phyloP scores from a whole-genome alignment of 208 protist genomes.

The Trichomonas vaginalis region DNA sequence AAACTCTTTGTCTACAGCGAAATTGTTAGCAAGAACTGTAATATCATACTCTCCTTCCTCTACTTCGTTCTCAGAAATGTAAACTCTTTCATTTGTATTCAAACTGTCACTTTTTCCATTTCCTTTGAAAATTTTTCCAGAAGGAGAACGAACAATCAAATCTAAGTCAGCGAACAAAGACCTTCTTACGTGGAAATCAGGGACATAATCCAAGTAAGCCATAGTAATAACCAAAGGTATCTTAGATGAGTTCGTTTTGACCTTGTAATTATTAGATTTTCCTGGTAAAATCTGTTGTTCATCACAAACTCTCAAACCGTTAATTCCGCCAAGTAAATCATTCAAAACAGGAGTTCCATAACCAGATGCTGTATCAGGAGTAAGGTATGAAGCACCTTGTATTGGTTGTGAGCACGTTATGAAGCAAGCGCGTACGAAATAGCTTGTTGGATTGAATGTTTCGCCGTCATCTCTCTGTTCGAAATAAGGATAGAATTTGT shows the following conservation, averaged over 20 bases:
- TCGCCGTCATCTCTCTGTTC: background rate
- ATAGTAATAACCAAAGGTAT: background rate
- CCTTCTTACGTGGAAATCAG: background rate
- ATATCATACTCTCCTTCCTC: background rate
- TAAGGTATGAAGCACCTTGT: background rate
- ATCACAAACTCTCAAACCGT: background rate
- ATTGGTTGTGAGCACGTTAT: background rate
- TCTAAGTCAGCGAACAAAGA: background rate
- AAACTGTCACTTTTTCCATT: background rate
- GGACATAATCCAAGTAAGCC: background rate
- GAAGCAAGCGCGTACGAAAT: background rate
- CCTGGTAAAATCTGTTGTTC: background rate
- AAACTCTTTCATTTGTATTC: background rate
- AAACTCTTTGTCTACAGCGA: background rate
- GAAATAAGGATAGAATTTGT: conserved; percentile 17
- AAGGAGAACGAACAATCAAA: background rate
- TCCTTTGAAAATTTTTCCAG: background rate
- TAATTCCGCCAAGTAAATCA: background rate
- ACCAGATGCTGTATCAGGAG: background rate
- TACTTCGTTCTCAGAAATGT: background rate
- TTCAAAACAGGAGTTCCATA: background rate
- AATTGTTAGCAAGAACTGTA: background rate
- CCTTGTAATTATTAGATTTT: background rate
- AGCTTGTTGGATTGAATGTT: background rate
- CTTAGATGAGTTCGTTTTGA: background rate